Evolutionary conservation across 208 protist species (phyloP).

Genomic region (Novymonas esmeraldas): DNA sequence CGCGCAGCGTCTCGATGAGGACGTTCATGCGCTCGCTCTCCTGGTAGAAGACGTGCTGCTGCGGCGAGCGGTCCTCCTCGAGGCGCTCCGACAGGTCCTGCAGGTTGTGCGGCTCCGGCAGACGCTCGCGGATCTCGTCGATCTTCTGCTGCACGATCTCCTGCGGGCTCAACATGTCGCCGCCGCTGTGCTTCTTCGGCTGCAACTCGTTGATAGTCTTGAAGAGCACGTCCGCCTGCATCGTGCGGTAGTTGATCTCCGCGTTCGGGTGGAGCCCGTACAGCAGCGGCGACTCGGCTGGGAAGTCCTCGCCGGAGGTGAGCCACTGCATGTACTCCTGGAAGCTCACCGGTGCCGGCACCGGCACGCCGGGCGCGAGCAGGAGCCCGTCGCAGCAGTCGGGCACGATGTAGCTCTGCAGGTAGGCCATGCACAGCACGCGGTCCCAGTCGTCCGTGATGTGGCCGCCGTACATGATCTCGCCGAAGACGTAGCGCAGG

Average conservation of each 20-base stretch:
- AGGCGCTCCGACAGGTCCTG: slow-evolving; percentile 92
- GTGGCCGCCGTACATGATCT: slow-evolving; percentile 99
- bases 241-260: slow-evolving; percentile 98
- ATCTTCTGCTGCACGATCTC: slow-evolving; percentile 94
- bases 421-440: slow-evolving; percentile 96
- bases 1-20: slow-evolving; percentile 91
- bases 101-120: slow-evolving; percentile 93
- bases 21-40: slow-evolving; percentile 99
- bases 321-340: slow-evolving; percentile 97
- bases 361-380: slow-evolving; percentile 93
- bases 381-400: slow-evolving; percentile 93
- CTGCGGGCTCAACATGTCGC: slow-evolving; percentile 85
- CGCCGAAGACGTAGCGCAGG: slow-evolving; percentile 98
- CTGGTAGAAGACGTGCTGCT: slow-evolving; percentile 97
- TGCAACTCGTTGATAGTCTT: slow-evolving; percentile 96
- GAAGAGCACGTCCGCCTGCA: slow-evolving; percentile 96
- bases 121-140: slow-evolving; percentile 90
- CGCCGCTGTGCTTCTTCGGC: slow-evolving; percentile 92
- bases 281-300: slow-evolving; percentile 94
- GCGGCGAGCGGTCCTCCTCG: slow-evolving; percentile 97
- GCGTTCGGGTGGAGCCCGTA: slow-evolving; percentile 99
- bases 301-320: slow-evolving; percentile 88
- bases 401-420: slow-evolving; percentile 89
- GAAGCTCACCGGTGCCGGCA: slow-evolving; percentile 87
- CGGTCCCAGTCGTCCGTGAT: slow-evolving; percentile 99